Evolutionary conservation across 768 basidiomycete genomes (phyloP), one percentile per base, ranked within the genome.

Genomic region (Amanita muscaria): DNA sequence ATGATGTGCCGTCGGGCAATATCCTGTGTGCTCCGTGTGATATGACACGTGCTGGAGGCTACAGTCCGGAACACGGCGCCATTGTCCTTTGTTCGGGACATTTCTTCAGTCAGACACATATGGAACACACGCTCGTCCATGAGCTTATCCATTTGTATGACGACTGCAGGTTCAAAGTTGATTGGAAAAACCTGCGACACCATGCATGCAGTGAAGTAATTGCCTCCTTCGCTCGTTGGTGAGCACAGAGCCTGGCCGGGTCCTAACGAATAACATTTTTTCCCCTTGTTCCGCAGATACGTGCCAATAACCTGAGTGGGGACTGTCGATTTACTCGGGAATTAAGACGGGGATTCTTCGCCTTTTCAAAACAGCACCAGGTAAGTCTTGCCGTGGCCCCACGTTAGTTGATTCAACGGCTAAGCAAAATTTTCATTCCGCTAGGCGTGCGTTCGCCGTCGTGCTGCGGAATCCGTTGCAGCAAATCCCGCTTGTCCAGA

Each of bases 61-160:
- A 92, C 60, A 72, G 66, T 23, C 82, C 88, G 1, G 76, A 84
- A 3, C 74, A 77, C 11, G 86, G 88, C 12, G 84, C 83, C 3
- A 77, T 97, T 19, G 63, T 90, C 5, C 67, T 99, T 2, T 99
- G 94, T 58, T 80, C 91, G 49, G 86, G 90, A 35, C 74, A 82
- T 38, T 85, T 92, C 54, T 74, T 80, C 59, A 77, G 70, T 60
- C 83, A 88, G 58, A 75, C 73, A 27, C 91, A 96, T 54, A 83
- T 93, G 85, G 92, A 98, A 62, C 79, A 89, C 56, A 94, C 93
- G 23, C 67, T 99, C 25, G 75, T 86, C 16, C 96, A 99, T 57
- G 96, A 99, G 59, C 76, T 98, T 36, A 65, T 98, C 19, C 96
- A 98, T 58, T 81, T 91, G 75, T 98, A 88, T 59, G 96, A 99